Evolutionary conservation across 495 filamentous ascomycete species (phyloP), one percentile per base, ranked within the genome.

Genomic region (Articulospora tetracladia): DNA sequence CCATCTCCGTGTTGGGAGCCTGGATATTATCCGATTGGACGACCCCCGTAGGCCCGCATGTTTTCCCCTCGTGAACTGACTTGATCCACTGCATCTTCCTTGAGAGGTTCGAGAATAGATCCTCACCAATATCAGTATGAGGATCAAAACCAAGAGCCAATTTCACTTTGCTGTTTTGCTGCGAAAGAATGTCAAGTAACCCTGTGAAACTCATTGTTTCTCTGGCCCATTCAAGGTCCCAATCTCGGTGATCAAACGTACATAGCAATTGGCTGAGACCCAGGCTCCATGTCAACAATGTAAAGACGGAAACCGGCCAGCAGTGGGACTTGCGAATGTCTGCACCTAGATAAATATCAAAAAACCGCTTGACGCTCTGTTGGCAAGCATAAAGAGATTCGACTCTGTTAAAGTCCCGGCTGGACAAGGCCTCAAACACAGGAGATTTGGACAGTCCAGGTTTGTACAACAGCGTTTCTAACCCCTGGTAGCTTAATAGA

Each of bases 211-310:
- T 46, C 1, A 76, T 66, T 22, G 59, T 71, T 49, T 72, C 69
- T 22, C 67, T 69, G 34, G 75, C 71, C 12, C 66, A 70, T 36
- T 69, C 63, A 20, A 64, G 66, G 58, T 78, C 73, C 76, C 77
- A 78, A 1, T 62, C 72, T 47, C 74, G 73, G 49, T 77, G 69
- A 22, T 70, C 53, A 8, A 77, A 70, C 1, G 66, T 72, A 1
- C 74, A 76, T 1, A 78, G 69, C 4, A 70, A 66, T 41, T 75
- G 73, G 55, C 78, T 68, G 7, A 76, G 55, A 6, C 69, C 70
- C 22, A 74, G 41, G 53, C 60, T 69, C 8, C 66, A 72, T 24
- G 73, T 62, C 39, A 77, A 59, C 28, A 74, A 1, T 68, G 69
- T 70, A 69, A 77, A 32, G 73, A 72, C 20, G 68, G 64, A 49